Base-by-base conservation (phyloP, 179 eudicot species). In the Actinidia chinensis region DNA sequence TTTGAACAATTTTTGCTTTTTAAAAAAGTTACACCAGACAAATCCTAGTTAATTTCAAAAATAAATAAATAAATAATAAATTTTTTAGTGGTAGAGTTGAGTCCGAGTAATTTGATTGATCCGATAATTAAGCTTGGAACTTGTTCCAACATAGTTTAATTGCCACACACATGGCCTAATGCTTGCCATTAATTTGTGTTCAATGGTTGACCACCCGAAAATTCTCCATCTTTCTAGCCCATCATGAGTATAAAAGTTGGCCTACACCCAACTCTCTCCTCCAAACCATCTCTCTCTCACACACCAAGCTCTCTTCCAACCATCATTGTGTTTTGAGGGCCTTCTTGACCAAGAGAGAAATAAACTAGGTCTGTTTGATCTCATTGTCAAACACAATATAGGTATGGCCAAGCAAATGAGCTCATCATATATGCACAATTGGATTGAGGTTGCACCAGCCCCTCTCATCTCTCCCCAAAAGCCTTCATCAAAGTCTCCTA, bases 371-470 rank as follows among this genome's bases (percentile, higher is more conserved):
- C 25, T 28, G 18, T 28, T 9, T 61, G 40, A 25, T 63, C 40
- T 36, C 40, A 36, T 36, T 36, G 4, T 36, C 40, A 36, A 1
- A 36, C 3, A 36, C 0, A 36, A 43, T 46, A 40, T 44, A 44
- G 28, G 68, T 4, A 81, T 76, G 77, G 60, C 67, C 48, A 76
- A 71, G 68, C 25, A 23, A 58, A 47, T 72, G 22, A 56, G 74
- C 18, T 54, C 81, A 50, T 73, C 81, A 50, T 73, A 67, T 12
- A 74, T 82, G 75, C 81, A 68, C 64, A 58, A 74, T 11, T 78
- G 81, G 71, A 22, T 74, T 22, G 82, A 78, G 76, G 76, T 75
- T 75, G 84, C 84, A 43, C 84, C 84, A 11, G 75, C 81, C 22
- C 82, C 81, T 65, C 55, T 82, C 22, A 75, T 82, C 20, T 82